Evolutionary conservation across 176 grass and related monocot species (phyloP), one percentile per base, ranked within the genome.

Genomic region (Oryza nivara): DNA sequence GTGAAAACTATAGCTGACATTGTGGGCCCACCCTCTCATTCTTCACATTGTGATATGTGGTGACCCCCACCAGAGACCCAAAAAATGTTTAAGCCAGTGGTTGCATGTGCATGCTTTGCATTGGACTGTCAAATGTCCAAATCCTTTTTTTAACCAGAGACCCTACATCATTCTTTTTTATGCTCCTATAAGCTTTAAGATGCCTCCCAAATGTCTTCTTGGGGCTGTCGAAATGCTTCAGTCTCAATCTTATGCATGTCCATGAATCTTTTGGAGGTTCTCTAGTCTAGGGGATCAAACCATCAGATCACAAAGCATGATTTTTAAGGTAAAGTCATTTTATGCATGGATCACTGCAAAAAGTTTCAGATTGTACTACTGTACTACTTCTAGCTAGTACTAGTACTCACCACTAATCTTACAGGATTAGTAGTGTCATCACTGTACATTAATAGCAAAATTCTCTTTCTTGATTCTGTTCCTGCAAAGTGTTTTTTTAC

Each of bases 231-330:
- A 6, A 80, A 10, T 52, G 45, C 44, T 32, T 32, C 58, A 15
- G 15, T 20, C n/a, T 4, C 44, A 70, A 58, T 58, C 54, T n/a
- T 35, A 61, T 61, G 63, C 47, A 25, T 25, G 78, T 10, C 64
- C 71, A 63, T 70, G 78, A 82, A 87, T 76, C 65, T 82, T 76
- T 76, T 72, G 65, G 68, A 36, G 51, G 49, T 52, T 81, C 47
- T 61, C 63, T 12, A 47, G 47, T 38, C 36, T 38, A 38, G 25
- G 40, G 23, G 58, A 69, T 25, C 43, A 47, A 16, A 36, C 60
- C 58, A 69, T 25, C 79, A 43, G 30, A 74, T 51, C 68, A 52
- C 19, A 54, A 58, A 51, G 73, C 32, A 48, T 25, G 68, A 2
- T 28, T 32, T 66, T 11, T 23, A 47, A 28, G 67, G 17, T 26